A percentile compares a stretch with the other conserved stretches of the same genome.
Conservation (phyloP, 805 yeast genomes). For the Kregervanrija fluxuum region DNA sequence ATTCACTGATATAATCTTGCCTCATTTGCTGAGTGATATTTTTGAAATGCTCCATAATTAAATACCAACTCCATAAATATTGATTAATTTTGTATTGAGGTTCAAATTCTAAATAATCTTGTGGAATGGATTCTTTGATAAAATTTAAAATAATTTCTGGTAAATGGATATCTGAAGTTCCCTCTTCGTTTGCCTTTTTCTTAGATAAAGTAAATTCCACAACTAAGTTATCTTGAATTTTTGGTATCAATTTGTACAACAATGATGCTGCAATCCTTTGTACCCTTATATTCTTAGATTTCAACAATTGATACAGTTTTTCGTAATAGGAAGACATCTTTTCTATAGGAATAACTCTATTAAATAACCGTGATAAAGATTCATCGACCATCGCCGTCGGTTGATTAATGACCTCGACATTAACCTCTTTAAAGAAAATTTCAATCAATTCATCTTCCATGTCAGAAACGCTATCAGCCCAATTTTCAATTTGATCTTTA, state of each 20-base stretch:
- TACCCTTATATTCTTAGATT: slow-evolving; percentile 24
- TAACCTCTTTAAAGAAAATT: slow-evolving; percentile 21
- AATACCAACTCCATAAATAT: slow-evolving; percentile 63
- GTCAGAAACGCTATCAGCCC: slow-evolving; percentile 31
- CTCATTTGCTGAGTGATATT: slow-evolving; percentile 61
- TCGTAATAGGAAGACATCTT: slow-evolving; percentile 28
- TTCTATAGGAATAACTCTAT: slow-evolving; percentile 22
- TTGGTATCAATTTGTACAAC: slow-evolving; percentile 34
- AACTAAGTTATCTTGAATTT: slow-evolving; percentile 50
- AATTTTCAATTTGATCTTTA: slow-evolving; percentile 23
- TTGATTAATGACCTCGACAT: slow-evolving; percentile 20
- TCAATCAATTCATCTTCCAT: slow-evolving; percentile 39
- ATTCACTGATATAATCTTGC: slow-evolving; percentile 49
- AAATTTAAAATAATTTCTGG: slow-evolving; percentile 35
- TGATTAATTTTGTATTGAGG: slow-evolving; percentile 29
- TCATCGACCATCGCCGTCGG: slow-evolving; percentile 30
- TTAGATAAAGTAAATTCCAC: slow-evolving; percentile 53
- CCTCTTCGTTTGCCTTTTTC: slow-evolving; percentile 27
- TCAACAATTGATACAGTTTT: slow-evolving; percentile 29
- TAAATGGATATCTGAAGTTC: slow-evolving; percentile 26
- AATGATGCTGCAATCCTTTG: slow-evolving; percentile 39
- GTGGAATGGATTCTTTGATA: slow-evolving; percentile 22
- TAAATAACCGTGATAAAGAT: slow-evolving; percentile 18
- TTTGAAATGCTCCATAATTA: slow-evolving; percentile 54
- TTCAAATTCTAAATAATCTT: slow-evolving; percentile 33